phyloP scores from a whole-genome alignment of 495 filamentous ascomycete species.

The Alectoria sarmentosa region DNA sequence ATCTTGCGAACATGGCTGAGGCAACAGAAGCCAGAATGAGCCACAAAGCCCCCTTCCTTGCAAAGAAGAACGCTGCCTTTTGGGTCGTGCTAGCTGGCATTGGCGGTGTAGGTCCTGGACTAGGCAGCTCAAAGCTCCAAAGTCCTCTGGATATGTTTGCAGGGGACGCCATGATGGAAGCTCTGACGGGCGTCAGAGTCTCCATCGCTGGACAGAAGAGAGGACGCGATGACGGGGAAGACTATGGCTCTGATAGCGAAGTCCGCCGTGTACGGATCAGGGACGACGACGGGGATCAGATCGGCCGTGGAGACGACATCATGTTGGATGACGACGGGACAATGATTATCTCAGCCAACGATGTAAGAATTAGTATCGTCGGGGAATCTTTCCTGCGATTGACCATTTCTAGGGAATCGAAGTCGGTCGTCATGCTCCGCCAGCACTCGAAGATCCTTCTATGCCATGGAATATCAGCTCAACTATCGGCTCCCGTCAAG shows the following conservation, averaged over 20 bases:
- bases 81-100: slow-evolving; percentile 50
- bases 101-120: slow-evolving; percentile 47
- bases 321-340: slow-evolving; percentile 35
- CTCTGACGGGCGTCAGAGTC: slow-evolving; percentile 33
- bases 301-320: slow-evolving; percentile 36
- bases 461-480: slow-evolving; percentile 71
- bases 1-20: slow-evolving; percentile 46
- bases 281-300: slow-evolving; percentile 35
- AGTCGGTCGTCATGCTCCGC: slow-evolving; percentile 52
- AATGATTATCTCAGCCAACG: slow-evolving; percentile 25
- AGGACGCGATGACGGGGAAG: slow-evolving; percentile 31
- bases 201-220: slow-evolving; percentile 35
- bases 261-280: slow-evolving; percentile 41
- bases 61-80: slow-evolving; percentile 50
- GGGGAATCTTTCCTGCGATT: slow-evolving; percentile 11
- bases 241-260: slow-evolving; percentile 32
- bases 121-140: slow-evolving; percentile 34
- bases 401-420: slow-evolving; percentile 43
- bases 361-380: slow-evolving; percentile 21
- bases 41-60: slow-evolving; percentile 34
- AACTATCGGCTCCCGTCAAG: slow-evolving; percentile 47
- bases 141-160: slow-evolving; percentile 49
- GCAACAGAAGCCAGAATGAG: slow-evolving; percentile 39
- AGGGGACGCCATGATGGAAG: slow-evolving; percentile 45
- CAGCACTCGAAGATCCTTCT: slow-evolving; percentile 50